A percentile compares a stretch with the other conserved stretches of the same genome.
phyloP scores from a whole-genome alignment of 139 green algal species.

The Raphidocelis subcapitata region DNA sequence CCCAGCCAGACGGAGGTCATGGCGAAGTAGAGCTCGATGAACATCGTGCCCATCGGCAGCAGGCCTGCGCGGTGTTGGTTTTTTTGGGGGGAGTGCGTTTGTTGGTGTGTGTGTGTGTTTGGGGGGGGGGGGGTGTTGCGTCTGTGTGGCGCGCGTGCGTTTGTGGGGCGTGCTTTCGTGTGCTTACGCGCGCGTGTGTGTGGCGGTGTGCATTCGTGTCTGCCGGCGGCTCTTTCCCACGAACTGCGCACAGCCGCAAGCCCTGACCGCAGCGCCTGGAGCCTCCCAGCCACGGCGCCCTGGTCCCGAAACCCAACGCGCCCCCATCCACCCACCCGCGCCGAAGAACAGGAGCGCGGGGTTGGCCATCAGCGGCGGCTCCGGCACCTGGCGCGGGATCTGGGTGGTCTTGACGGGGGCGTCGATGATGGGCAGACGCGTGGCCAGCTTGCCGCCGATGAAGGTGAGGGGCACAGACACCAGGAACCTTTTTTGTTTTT shows the following conservation, averaged over 20 bases:
- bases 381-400: constrained; percentile 94
- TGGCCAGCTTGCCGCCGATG: constrained; percentile 56
- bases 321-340: constrained; percentile 44
- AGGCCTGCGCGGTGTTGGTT: constrained; percentile 60
- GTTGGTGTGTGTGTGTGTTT: too few species aligned
- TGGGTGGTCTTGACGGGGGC: constrained; percentile 93
- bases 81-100: too few species aligned
- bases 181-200: too few species aligned
- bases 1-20: constrained; percentile 93
- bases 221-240: too few species aligned
- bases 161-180: too few species aligned
- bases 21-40: constrained; percentile 97
- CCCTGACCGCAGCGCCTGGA: too few species aligned
- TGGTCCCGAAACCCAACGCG: too few species aligned
- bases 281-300: too few species aligned
- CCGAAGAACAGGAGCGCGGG: constrained; percentile 79
- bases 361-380: constrained; percentile 72
- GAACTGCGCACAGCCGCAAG: too few species aligned
- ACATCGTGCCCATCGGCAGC: constrained; percentile 94
- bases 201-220: too few species aligned
- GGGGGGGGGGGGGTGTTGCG: neutral
- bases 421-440: constrained; percentile 48
- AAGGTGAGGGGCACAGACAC: constrained; percentile 83
- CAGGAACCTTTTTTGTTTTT: too few species aligned
- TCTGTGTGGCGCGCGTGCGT: too few species aligned